phyloP scores from a whole-genome alignment of 169 alveolate genomes.

The Neospora caninum region DNA sequence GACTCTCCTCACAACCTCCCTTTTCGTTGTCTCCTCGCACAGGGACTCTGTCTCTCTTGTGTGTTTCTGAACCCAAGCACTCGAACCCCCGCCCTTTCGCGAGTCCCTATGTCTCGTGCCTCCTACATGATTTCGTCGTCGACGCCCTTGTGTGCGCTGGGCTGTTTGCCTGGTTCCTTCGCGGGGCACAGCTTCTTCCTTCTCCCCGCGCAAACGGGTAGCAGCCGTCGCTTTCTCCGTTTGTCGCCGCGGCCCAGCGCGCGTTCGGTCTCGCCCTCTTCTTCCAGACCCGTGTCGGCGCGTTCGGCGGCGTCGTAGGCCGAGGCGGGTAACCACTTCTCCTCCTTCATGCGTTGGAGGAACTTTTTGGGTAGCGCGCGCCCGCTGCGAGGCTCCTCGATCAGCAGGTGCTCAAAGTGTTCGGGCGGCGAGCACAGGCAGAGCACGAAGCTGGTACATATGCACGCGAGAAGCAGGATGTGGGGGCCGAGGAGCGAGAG shows the following conservation, averaged over 20 bases:
- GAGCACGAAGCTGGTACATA: neutral
- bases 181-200: neutral
- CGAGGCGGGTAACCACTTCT: neutral
- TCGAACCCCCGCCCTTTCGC: too few relatives aligned
- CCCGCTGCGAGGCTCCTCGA: slow-evolving; percentile 35
- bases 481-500: slow-evolving; percentile 52
- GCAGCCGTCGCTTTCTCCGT: neutral
- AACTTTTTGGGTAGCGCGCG: slow-evolving; percentile 13
- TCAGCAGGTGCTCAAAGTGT: slow-evolving; percentile 14
- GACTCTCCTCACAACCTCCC: too few relatives aligned
- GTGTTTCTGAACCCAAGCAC: too few relatives aligned
- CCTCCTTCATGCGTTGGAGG: slow-evolving; percentile 23
- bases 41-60: neutral
- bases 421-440: neutral
- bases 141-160: neutral
- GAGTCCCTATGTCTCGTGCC: neutral
- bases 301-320: neutral
- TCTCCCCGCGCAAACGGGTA: neutral
- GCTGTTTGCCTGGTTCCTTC: neutral
- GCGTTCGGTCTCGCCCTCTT: neutral
- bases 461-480: slow-evolving; percentile 10
- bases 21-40: too few relatives aligned
- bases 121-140: neutral
- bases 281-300: neutral
- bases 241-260: neutral